Conservation (phyloP, 768 basidiomycete genomes). For the Boletus patriciae region DNA sequence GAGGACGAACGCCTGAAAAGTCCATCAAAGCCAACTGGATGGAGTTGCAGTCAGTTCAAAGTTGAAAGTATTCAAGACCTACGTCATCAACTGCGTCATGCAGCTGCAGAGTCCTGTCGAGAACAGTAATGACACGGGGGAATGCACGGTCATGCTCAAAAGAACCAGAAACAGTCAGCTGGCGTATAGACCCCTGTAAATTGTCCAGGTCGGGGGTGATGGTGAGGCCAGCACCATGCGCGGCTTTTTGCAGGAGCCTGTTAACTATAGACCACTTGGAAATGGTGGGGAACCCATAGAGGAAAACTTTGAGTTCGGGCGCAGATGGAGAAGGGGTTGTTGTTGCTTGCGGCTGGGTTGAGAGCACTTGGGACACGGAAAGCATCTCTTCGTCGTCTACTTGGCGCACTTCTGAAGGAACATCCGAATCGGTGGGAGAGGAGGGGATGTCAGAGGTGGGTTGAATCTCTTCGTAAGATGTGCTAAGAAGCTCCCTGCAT, state of each 20-base stretch:
- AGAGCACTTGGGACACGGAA: constrained; percentile 21
- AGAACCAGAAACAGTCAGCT: constrained; percentile 28
- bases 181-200: constrained; percentile 24
- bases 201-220: constrained; percentile 22
- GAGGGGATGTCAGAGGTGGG: constrained; percentile 37
- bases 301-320: constrained; percentile 55
- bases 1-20: constrained; percentile 47
- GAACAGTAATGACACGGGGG: constrained; percentile 37
- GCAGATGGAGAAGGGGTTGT: constrained; percentile 25
- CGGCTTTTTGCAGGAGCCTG: constrained; percentile 56
- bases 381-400: constrained; percentile 36
- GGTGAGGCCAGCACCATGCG: constrained; percentile 36
- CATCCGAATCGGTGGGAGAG: constrained; percentile 20
- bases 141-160: constrained; percentile 26
- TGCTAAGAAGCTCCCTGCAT: constrained; percentile 54
- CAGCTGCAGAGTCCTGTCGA: constrained; percentile 37
- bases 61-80: constrained; percentile 23
- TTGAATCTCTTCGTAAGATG: constrained; percentile 56
- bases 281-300: constrained; percentile 63
- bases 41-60: constrained; percentile 32
- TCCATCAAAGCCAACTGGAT: constrained; percentile 42
- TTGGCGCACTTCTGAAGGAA: constrained; percentile 13
- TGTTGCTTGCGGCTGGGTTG: constrained; percentile 34
- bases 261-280: constrained; percentile 64
- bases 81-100: constrained; percentile 25